phyloP scores from a whole-genome alignment of 257 asterid species.

The Gentiana dahurica region DNA sequence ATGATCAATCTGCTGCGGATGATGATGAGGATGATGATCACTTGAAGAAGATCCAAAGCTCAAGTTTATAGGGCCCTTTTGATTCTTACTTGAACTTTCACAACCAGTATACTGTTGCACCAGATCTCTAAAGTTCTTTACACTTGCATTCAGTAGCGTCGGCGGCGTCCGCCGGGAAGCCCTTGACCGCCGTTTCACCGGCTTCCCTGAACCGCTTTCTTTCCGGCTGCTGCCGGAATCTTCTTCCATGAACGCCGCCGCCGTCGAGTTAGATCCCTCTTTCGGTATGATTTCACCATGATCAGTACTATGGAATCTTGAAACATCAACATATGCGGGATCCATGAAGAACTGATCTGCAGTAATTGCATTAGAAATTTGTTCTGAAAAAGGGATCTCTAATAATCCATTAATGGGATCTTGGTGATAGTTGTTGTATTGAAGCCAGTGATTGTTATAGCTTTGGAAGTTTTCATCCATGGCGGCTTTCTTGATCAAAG shows the following conservation, averaged over 20 bases:
- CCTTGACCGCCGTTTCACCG: constrained; percentile 26
- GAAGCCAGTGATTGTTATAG: constrained; percentile 7
- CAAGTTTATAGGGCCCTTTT: constrained; percentile 48
- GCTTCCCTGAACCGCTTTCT: constrained; percentile 12
- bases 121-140: constrained; percentile 38
- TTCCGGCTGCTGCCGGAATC: constrained; percentile 13
- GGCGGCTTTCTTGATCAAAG: background rate
- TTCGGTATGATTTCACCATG: background rate
- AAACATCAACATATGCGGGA: background rate
- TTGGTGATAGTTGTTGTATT: constrained; percentile 2
- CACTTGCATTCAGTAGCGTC: constrained; percentile 41
- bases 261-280: background rate
- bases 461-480: constrained; percentile 10
- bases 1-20: too few relatives aligned
- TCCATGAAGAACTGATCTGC: constrained; percentile 1
- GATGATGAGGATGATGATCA: background rate
- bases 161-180: constrained; percentile 29
- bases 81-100: constrained; percentile 14
- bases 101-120: constrained; percentile 65
- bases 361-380: too few relatives aligned
- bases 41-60: constrained; percentile 26
- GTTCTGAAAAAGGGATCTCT: constrained; percentile 2
- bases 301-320: background rate
- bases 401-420: constrained; percentile 1
- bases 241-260: constrained; percentile 1